A percentile compares a stretch with the other conserved stretches of the same genome.
Conservation (phyloP, 495 filamentous ascomycete genomes). For the Usnea hakonensis region DNA sequence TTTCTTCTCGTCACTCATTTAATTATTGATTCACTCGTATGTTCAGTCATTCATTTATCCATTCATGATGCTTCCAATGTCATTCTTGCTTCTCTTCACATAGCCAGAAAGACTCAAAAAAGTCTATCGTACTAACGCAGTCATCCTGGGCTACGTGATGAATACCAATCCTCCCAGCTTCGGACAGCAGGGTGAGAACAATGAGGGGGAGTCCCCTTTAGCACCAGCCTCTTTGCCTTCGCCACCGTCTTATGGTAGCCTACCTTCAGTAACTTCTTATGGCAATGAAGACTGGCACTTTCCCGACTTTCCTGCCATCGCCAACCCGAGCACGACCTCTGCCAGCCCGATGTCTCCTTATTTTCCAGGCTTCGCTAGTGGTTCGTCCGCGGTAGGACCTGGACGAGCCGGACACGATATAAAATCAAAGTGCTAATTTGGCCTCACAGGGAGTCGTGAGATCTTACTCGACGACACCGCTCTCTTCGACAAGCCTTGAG, state of each 20-base stretch:
- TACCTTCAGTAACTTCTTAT: not conserved
- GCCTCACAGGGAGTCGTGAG: not conserved
- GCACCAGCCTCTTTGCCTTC: not conserved
- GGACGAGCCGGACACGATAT: not conserved
- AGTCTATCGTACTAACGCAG: not conserved
- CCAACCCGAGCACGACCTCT: not conserved
- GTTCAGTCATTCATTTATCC: too few species aligned
- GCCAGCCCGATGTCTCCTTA: not conserved
- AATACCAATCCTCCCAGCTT: not conserved
- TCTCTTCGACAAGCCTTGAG: not conserved
- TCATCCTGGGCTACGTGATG: not conserved
- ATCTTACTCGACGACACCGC: conserved; percentile 1
- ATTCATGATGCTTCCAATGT: not conserved
- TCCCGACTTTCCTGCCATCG: not conserved
- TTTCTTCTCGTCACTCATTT: too few species aligned
- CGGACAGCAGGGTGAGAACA: not conserved
- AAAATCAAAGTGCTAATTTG: not conserved
- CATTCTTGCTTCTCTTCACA: not conserved
- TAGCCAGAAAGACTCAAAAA: not conserved
- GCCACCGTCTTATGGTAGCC: not conserved
- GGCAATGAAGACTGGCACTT: not conserved
- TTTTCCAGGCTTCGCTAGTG: not conserved
- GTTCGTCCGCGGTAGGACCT: not conserved
- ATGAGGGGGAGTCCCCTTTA: not conserved
- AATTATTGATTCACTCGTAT: too few species aligned